Evolutionary conservation across 179 eudicot genomes (phyloP), one percentile per base, ranked within the genome.

Genomic region (Spinacia oleracea): DNA sequence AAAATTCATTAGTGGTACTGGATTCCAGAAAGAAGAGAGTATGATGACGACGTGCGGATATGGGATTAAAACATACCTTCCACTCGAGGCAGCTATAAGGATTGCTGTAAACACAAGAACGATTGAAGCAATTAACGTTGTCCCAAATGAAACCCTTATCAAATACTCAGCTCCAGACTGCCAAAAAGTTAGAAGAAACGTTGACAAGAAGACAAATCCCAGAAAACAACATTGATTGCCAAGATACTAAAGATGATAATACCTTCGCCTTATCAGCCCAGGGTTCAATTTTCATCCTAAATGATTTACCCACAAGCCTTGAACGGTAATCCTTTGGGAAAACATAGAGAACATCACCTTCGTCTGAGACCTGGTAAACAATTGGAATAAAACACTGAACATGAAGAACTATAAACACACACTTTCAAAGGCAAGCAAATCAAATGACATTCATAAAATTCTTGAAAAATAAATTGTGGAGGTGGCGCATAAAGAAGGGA

Each of bases 61-160:
- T 10, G 21, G 67, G 29, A 43, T 18, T 35, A 50, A 23, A 20
- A 43, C 18, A 69, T 84, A 95, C 98, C 98, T 92, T 82, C 92
- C 90, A 78, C 97, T 87, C 2, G 98, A 90, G 72, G 81, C 70
- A 42, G 86, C 63, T 73, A 95, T 92, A 79, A 95, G 79, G 56
- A 95, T 95, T 64, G 98, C 87, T 0, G 98, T 95, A 85, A 83
- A 91, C n/a, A 95, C 98, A 63, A 95, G 79, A 79, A 95, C 91
- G 80, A 95, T 90, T 16, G 98, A 95, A 82, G 97, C 98, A 86
- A 95, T 88, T 43, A 95, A 86, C 46, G 97, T 90, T 48, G 98
- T 95, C 82, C 98, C 98, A 84, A 95, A 95, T 21, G 97, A 87
- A 84, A 95, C 97, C 89, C 98, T 86, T 80, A 95, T 84, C 74